Base-by-base conservation (phyloP, 495 filamentous ascomycete genomes). In the Zalerion maritima region DNA sequence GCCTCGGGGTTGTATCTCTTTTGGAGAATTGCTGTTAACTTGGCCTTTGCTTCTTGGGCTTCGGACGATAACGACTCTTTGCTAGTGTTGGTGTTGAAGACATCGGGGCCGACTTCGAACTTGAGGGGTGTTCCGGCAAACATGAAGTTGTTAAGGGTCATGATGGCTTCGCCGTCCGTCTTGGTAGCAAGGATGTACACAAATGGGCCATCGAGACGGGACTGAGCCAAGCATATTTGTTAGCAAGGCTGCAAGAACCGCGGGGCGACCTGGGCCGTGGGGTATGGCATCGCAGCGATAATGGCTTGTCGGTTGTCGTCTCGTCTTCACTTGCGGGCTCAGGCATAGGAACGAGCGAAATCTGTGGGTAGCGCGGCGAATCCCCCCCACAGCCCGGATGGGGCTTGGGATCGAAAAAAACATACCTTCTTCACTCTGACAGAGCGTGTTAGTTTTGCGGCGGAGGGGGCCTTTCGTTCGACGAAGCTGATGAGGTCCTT, bases 401-500 rank as follows among this genome's bases (percentile, higher is more conserved):
- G n/a, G n/a, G n/a, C 38, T 36, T 34, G 40, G 41, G 34, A 39
- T 36, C 29, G 41, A 42, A 54, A 55, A 30, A 60, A 52, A 75
- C 73, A 70, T 82, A 93, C 84, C 76, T 85, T 85, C 62, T 69
- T 76, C 35, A 92, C 76, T 47, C 60, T 80, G 36, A 81, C 59
- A 37, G 55, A 57, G 37, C 47, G 50, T 56, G 49, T 55, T 54
- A 57, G 52, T 50, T 60, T 61, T 55, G 66, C 49, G 52, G 55
- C 35, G 62, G 60, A 50, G 41, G 60, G 64, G 34, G 73, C 66
- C 55, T 87, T 89, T 46, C 77, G 69, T 58, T 94, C 84, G 33
- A 94, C 63, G 54, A 87, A 96, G 28, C 57, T 60, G 26, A 86
- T 50, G 18, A 92, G 63, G 29, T 68, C 67, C 38, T 71, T 67